Conservation (phyloP, 495 filamentous ascomycete species). For the Cercophora sp. region DNA sequence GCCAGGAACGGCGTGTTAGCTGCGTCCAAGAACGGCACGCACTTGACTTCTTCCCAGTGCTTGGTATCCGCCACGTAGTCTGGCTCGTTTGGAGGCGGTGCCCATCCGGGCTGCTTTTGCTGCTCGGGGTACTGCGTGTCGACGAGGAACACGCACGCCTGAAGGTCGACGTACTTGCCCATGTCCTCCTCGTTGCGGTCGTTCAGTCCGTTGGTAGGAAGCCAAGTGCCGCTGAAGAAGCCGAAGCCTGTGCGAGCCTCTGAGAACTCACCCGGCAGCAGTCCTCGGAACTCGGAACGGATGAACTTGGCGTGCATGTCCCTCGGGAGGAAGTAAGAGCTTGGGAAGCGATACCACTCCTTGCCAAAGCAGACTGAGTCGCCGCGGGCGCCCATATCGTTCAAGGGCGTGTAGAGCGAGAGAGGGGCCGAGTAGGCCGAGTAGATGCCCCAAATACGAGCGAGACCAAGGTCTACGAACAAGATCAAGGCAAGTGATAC, state of each 20-base stretch:
- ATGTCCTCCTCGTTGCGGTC: constrained; percentile 84
- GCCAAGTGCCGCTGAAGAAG: constrained; percentile 73
- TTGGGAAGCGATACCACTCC: constrained; percentile 98
- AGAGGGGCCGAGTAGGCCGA: constrained; percentile 84
- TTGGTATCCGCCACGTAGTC: constrained; percentile 64
- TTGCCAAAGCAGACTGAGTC: constrained; percentile 85
- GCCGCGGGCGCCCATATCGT: constrained; percentile 48
- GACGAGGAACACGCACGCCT: constrained; percentile 75
- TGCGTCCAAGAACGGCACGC: constrained; percentile 76
- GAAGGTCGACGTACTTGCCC: constrained; percentile 78
- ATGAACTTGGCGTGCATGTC: constrained; percentile 80
- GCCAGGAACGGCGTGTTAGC: constrained; percentile 66
- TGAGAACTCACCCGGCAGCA: constrained; percentile 87
- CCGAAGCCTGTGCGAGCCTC: constrained; percentile 59
- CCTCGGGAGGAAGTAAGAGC: constrained; percentile 81
- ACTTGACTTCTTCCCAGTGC: constrained; percentile 71
- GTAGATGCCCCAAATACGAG: constrained; percentile 75
- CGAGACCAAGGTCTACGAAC: constrained; percentile 59
- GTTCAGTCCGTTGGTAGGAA: constrained; percentile 82
- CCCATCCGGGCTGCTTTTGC: constrained; percentile 31
- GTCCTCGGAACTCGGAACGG: constrained; percentile 80
- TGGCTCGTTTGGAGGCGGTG: constrained; percentile 60
- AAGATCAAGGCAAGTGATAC: constrained; percentile 52
- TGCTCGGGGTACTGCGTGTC: constrained; percentile 75
- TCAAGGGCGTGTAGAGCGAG: constrained; percentile 59